A percentile compares a stretch with the other conserved stretches of the same genome.
These are phyloP conservation scores for Penicillium robsamsonii DNA, from an alignment of 495 filamentous ascomycete genomes.

Conservation along the genomic window DNA sequence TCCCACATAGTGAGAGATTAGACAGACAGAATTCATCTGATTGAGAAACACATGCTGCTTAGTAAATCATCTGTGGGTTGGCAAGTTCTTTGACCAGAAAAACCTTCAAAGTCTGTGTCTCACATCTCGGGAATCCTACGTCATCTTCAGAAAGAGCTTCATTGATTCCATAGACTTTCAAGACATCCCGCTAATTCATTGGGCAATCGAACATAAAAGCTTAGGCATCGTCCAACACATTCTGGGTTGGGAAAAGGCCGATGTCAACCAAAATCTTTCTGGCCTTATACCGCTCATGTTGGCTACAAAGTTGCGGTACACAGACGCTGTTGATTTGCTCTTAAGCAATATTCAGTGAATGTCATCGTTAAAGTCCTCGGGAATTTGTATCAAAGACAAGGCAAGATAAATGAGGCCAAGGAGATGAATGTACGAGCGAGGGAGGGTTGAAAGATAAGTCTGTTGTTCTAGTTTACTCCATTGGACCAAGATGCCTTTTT, in stretches of 20 bases:
- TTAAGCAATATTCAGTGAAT: constrained; percentile 1
- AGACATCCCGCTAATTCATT: background rate
- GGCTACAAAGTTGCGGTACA: constrained; percentile 5
- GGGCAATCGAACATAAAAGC: constrained; percentile 5
- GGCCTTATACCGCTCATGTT: constrained; percentile 2
- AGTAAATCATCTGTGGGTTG: constrained; percentile 3
- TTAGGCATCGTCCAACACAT: background rate
- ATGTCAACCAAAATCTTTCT: background rate
- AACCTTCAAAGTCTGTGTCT: constrained; percentile 1
- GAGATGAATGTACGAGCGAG: too few species aligned
- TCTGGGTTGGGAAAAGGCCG: constrained; percentile 2
- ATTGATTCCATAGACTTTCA: constrained; percentile 3
- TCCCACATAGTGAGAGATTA: too few species aligned
- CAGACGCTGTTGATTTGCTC: constrained; percentile 3
- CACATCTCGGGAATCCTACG: background rate
- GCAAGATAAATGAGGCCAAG: too few species aligned
- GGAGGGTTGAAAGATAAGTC: too few species aligned
- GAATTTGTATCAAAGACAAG: too few species aligned
- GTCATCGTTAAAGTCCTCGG: background rate
- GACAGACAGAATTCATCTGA: too few species aligned
- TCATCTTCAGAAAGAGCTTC: constrained; percentile 5
- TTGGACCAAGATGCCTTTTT: too few species aligned
- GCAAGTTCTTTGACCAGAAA: background rate
- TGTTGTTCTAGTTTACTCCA: too few species aligned
- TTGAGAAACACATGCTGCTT: too few species aligned